Conservation (phyloP, 1,284 basidiomycete genomes). For the Golubevia pallescens region DNA sequence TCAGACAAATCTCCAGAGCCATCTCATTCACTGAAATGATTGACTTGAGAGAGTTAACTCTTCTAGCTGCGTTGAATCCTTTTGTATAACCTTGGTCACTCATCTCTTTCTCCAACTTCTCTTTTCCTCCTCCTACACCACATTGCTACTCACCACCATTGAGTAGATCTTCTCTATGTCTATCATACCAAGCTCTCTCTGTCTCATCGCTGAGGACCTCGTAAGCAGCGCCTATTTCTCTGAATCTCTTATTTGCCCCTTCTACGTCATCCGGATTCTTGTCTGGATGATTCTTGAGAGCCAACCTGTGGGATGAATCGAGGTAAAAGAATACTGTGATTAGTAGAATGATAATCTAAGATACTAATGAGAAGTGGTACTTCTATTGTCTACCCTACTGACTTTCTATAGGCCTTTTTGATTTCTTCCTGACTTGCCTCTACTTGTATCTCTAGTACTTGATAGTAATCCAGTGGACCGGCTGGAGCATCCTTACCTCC, state of each 20-base stretch:
- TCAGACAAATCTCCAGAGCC: too few relatives aligned
- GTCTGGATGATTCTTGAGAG: constrained; percentile 56
- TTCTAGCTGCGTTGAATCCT: too few relatives aligned
- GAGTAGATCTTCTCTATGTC: constrained; percentile 78
- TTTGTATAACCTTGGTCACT: too few relatives aligned
- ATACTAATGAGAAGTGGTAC: too few relatives aligned
- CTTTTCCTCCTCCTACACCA: neutral
- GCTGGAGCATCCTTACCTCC: neutral
- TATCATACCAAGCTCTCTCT: constrained; percentile 98
- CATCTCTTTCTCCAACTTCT: constrained; percentile 6
- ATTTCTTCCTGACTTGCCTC: constrained; percentile 47
- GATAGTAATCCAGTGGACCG: constrained; percentile 42
- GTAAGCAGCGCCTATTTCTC: constrained; percentile 55
- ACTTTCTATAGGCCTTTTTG: constrained; percentile 48
- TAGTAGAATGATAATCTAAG: too few relatives aligned
- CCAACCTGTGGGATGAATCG: constrained; percentile 53
- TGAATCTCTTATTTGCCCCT: constrained; percentile 49
- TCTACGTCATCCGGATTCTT: constrained; percentile 60
- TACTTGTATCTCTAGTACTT: constrained; percentile 47
- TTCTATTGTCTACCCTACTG: too few relatives aligned
- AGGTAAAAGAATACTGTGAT: too few relatives aligned
- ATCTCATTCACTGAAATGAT: too few relatives aligned
- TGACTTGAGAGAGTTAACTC: too few relatives aligned
- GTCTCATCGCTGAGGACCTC: too few relatives aligned
- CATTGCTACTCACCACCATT: constrained; percentile 21